phyloP scores from a whole-genome alignment of 768 basidiomycete genomes.

The Podaxis mareebaensis region DNA sequence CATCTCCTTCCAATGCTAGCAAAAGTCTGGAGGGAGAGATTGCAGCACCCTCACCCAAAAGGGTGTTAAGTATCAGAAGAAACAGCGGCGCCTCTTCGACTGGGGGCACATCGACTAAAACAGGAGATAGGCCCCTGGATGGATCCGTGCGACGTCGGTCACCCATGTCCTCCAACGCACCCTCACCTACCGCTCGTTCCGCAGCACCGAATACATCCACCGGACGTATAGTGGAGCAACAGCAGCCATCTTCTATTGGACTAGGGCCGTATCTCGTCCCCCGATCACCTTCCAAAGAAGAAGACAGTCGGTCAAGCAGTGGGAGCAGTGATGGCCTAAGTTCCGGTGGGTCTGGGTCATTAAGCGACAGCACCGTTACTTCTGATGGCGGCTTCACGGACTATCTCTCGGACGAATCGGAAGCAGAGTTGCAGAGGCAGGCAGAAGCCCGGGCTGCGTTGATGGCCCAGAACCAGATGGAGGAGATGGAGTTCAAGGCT shows the following conservation, averaged over 20 bases:
- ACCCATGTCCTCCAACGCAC: constrained; percentile 18
- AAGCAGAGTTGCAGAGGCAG: constrained; percentile 83
- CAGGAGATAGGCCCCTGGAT: constrained; percentile 4
- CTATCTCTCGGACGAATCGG: constrained; percentile 91
- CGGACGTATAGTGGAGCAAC: constrained; percentile 22
- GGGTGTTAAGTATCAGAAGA: constrained; percentile 3
- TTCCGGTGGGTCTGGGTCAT: constrained; percentile 40
- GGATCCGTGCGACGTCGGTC: constrained; percentile 24
- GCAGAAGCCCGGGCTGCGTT: constrained; percentile 79
- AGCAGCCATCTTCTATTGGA: constrained; percentile 25
- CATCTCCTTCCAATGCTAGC: constrained; percentile 7
- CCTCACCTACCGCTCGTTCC: constrained; percentile 9
- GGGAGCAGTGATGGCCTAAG: constrained; percentile 56
- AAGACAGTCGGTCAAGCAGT: constrained; percentile 42
- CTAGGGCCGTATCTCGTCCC: constrained; percentile 27
- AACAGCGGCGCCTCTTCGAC: constrained; percentile 2
- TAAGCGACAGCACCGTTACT: constrained; percentile 76
- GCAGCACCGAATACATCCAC: constrained; percentile 14
- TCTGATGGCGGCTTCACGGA: constrained; percentile 90
- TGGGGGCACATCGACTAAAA: neutral
- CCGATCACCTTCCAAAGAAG: constrained; percentile 32
- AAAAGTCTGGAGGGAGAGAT: constrained; percentile 9
- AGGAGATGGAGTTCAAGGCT: constrained; percentile 80
- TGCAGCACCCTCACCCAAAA: constrained; percentile 2
- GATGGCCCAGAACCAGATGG: constrained; percentile 76